Evolutionary conservation across 2,329 filamentous ascomycete species (phyloP).

Genomic region (Penicillium freii): DNA sequence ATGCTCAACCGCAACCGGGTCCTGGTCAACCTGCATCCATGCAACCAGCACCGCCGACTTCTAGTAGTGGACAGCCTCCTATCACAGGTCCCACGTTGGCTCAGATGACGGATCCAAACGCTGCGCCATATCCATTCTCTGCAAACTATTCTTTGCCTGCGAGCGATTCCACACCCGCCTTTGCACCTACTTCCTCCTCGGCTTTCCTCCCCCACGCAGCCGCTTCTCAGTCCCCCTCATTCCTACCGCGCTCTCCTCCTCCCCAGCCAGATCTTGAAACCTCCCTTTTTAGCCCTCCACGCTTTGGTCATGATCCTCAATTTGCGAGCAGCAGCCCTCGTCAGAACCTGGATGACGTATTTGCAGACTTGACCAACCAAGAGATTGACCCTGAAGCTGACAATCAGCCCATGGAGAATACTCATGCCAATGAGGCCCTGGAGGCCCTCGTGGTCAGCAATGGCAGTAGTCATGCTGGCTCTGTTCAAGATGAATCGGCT

Average conservation of each 20-base stretch:
- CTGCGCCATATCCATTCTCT: slow-evolving; percentile 38
- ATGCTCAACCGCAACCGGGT: slow-evolving; percentile 30
- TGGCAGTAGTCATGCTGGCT: slow-evolving; percentile 33
- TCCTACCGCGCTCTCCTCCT: slow-evolving; percentile 41
- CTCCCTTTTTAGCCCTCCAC: slow-evolving; percentile 44
- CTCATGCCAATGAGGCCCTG: slow-evolving; percentile 49
- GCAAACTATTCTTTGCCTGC: slow-evolving; percentile 40
- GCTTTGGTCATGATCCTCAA: slow-evolving; percentile 36
- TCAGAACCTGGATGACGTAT: slow-evolving; percentile 45
- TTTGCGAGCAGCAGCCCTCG: slow-evolving; percentile 40
- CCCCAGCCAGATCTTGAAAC: slow-evolving; percentile 38
- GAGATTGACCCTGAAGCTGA: slow-evolving; percentile 38
- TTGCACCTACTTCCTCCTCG: slow-evolving; percentile 35
- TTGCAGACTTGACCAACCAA: slow-evolving; percentile 48
- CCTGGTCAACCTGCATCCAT: slow-evolving; percentile 27
- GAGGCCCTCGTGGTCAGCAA: slow-evolving; percentile 44
- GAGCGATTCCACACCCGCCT: slow-evolving; percentile 38
- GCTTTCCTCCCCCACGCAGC: slow-evolving; percentile 40
- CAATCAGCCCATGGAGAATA: slow-evolving; percentile 41
- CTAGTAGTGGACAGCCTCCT: slow-evolving; percentile 31
- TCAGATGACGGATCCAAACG: slow-evolving; percentile 31
- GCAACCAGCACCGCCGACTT: slow-evolving; percentile 33
- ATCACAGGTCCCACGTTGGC: slow-evolving; percentile 36
- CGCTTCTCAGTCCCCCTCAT: slow-evolving; percentile 37
- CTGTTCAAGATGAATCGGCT: slow-evolving; percentile 27